phyloP scores from a whole-genome alignment of 148 eudicot species.

The Amaranthus cruentus region DNA sequence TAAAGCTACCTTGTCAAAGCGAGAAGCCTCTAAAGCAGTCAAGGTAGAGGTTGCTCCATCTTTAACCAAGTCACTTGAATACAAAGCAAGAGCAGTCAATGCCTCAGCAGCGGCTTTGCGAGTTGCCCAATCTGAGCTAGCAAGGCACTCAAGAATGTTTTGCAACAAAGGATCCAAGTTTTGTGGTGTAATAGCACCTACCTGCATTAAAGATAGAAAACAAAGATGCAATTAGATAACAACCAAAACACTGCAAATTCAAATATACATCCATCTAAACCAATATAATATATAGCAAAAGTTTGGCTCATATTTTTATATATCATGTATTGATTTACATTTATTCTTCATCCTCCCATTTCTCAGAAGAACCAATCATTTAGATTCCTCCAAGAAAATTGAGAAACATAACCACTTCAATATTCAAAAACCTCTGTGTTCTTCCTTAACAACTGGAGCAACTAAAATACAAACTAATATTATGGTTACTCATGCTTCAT shows the following conservation, averaged over 20 bases:
- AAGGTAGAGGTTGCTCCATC: conserved; percentile 61
- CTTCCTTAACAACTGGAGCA: conserved; percentile 4
- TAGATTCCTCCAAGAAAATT: background rate
- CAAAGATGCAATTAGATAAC: conserved; percentile 1
- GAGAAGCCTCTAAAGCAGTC: conserved; percentile 67
- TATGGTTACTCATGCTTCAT: background rate
- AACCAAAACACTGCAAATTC: background rate
- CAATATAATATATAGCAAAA: background rate
- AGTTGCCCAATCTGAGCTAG: conserved; percentile 92
- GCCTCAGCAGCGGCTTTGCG: conserved; percentile 97
- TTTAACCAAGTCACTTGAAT: conserved; percentile 64
- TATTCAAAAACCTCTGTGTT: background rate
- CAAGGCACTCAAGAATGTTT: conserved; percentile 75
- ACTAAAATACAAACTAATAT: background rate
- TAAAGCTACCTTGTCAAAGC: conserved; percentile 79
- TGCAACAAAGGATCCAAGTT: conserved; percentile 73
- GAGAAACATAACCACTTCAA: background rate
- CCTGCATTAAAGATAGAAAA: conserved; percentile 38
- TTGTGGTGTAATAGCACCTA: conserved; percentile 81
- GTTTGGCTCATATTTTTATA: background rate
- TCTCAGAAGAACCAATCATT: background rate
- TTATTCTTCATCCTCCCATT: background rate
- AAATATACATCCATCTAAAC: conserved; percentile 1
- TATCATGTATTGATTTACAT: background rate
- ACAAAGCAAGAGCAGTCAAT: conserved; percentile 62